These are phyloP conservation scores for Arthrobotrys megalospora DNA, from an alignment of 2,329 filamentous ascomycete species.

Conservation along the genomic window DNA sequence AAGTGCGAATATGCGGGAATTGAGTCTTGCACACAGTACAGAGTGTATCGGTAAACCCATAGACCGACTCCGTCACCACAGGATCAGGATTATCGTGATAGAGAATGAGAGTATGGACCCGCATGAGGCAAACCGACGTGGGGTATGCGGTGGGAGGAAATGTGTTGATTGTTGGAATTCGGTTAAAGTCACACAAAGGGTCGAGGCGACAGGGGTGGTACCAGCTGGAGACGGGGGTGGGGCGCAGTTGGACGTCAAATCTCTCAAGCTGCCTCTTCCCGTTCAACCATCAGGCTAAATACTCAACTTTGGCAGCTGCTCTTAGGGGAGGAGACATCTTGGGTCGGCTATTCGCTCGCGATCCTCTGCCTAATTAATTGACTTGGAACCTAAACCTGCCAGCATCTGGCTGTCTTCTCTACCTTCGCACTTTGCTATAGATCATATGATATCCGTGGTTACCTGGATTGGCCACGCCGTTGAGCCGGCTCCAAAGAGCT, in stretches of 20 bases:
- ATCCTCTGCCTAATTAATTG: slow-evolving; percentile 8
- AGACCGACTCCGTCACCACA: not conserved
- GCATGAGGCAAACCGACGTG: not conserved
- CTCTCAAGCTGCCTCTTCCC: slow-evolving; percentile 1
- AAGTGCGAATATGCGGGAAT: slow-evolving; percentile 26
- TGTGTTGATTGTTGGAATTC: slow-evolving; percentile 44
- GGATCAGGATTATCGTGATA: not conserved
- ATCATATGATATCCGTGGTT: slow-evolving; percentile 19
- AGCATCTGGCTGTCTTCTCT: not conserved
- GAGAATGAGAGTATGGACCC: not conserved
- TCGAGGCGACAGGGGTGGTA: not conserved
- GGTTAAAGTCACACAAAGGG: slow-evolving; percentile 35
- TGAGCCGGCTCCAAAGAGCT: not conserved
- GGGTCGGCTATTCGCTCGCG: slow-evolving; percentile 14
- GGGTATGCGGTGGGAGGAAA: not conserved
- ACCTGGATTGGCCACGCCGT: not conserved
- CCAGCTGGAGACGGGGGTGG: not conserved
- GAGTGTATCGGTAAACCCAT: not conserved
- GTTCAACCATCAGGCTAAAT: slow-evolving; percentile 18
- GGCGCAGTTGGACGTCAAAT: not conserved
- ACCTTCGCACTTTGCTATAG: slow-evolving; percentile 3
- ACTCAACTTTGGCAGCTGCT: not conserved
- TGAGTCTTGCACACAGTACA: not conserved
- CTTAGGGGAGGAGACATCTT: not conserved
- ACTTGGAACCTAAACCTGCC: not conserved